These are phyloP conservation scores for Phialocephala subalpina DNA, from an alignment of 2,329 filamentous ascomycete genomes.

Conservation along the genomic window DNA sequence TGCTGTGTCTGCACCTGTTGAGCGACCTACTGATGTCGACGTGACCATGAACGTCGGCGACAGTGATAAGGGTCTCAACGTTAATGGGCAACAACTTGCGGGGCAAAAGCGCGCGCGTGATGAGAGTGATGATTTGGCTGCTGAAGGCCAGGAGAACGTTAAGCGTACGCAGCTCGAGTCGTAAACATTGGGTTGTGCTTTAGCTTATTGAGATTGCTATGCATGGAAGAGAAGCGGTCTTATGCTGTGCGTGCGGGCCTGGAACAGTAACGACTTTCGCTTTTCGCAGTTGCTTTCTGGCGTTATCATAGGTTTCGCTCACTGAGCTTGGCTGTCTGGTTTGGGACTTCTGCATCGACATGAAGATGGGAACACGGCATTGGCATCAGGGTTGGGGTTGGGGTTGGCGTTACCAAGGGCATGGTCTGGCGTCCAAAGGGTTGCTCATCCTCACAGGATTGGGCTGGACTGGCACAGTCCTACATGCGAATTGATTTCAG, in stretches of 20 bases:
- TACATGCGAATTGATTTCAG: not conserved
- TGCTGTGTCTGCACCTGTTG: not conserved
- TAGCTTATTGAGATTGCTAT: not conserved
- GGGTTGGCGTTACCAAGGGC: not conserved
- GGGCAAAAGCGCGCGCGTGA: conserved; percentile 39
- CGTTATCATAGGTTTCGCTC: not conserved
- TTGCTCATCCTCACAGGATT: not conserved
- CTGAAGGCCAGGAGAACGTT: conserved; percentile 31
- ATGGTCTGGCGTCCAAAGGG: not conserved
- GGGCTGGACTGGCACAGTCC: not conserved
- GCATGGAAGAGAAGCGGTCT: no score
- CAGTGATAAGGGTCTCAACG: not conserved
- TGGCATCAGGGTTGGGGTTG: not conserved
- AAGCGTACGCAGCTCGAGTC: not conserved
- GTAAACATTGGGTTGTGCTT: not conserved
- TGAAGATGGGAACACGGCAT: conserved; percentile 5
- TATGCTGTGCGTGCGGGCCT: not conserved
- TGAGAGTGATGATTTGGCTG: conserved; percentile 32
- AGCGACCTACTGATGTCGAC: conserved; percentile 1
- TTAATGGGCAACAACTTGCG: conserved; percentile 22
- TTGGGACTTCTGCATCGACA: not conserved
- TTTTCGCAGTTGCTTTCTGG: not conserved
- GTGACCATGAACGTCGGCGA: not conserved
- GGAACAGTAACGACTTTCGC: not conserved
- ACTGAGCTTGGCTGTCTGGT: not conserved